Base-by-base conservation (phyloP, 176 grass and related monocot genomes). In the Carex scoparia region DNA sequence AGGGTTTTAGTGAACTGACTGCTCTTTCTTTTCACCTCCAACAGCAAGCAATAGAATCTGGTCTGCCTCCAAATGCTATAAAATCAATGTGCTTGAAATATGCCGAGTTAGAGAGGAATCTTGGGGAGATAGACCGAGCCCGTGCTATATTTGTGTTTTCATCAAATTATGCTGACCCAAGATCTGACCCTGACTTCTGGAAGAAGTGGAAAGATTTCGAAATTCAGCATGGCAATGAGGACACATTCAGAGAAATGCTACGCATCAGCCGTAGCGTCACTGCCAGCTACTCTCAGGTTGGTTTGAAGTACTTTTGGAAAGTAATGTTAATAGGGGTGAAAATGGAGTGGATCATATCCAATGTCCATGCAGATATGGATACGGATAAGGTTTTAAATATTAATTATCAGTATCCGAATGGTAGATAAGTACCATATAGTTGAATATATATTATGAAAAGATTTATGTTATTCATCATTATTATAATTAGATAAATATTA, bases 121-220 rank as follows among this genome's bases (percentile, higher is more conserved):
- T 99, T 37, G 97, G 97, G 66, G 97, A 99, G 91, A 99, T 99
- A 13, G 96, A 99, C 75, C 91, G 97, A 60, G 92, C 97, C 0
- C 88, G 93, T 42, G 90, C 88, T n/a, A 88, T 99, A 69, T 99
- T 88, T 88, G 71, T 94, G 10, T 92, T 92, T 16, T 84, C 97
- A 53, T 94, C 97, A 61, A 92, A 91, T 62, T 95, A 92, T 87
- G 88, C 88, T 32, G 96, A 99, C 85, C 93, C 96, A 81, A 90
- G 92, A 71, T 86, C 89, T 62, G 90, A 94, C 85, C 89, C 90
- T 57, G 88, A 94, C 73, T 99, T 99, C 83, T 95, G 96, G 96
- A 94, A 90, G 59, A 95, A 91, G 82, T 99, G 96, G 96, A 95
- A 99, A 31, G 93, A 99, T 73, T 99, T 99, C 79, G 96, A 99